A percentile compares a stretch with the other conserved stretches of the same genome.
These are phyloP conservation scores for Liriodendron chinense DNA, from an alignment of 164 flowering plant genomes.

Conservation along the genomic window DNA sequence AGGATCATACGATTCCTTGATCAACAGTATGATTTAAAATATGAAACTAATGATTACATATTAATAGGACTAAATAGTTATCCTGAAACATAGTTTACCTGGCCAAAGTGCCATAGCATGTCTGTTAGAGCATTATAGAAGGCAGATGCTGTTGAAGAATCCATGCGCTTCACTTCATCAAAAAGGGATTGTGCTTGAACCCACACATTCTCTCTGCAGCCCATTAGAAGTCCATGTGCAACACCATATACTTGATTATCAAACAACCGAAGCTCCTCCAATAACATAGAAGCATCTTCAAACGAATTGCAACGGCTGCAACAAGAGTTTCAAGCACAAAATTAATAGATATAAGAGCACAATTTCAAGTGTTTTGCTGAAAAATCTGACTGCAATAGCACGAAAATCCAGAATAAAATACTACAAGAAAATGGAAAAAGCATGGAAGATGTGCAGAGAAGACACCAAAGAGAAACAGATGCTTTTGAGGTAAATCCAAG, in stretches of 20 bases:
- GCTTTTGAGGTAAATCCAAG: neutral
- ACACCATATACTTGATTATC: constrained; percentile 95
- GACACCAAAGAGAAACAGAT: neutral
- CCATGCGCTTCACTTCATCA: constrained; percentile 88
- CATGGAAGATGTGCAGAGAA: neutral
- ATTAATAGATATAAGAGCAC: neutral
- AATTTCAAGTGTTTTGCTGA: neutral
- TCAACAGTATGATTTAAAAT: no score
- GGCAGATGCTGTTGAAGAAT: constrained; percentile 91
- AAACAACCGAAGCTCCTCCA: constrained; percentile 87
- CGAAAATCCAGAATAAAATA: neutral
- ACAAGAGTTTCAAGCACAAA: constrained; percentile 11
- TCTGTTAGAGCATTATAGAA: constrained; percentile 98
- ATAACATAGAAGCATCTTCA: constrained; percentile 87
- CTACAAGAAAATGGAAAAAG: neutral
- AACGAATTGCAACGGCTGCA: constrained; percentile 93
- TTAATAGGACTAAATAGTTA: neutral
- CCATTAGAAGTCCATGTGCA: constrained; percentile 93
- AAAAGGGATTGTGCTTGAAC: constrained; percentile 75
- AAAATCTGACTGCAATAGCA: neutral
- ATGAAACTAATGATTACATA: no score
- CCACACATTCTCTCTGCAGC: constrained; percentile 69
- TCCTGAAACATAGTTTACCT: constrained; percentile 40
- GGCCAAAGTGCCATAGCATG: constrained; percentile 98
- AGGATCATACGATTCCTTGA: neutral